Evolutionary conservation across 2,329 filamentous ascomycete species (phyloP).

Genomic region (Epichloe hybrida): DNA sequence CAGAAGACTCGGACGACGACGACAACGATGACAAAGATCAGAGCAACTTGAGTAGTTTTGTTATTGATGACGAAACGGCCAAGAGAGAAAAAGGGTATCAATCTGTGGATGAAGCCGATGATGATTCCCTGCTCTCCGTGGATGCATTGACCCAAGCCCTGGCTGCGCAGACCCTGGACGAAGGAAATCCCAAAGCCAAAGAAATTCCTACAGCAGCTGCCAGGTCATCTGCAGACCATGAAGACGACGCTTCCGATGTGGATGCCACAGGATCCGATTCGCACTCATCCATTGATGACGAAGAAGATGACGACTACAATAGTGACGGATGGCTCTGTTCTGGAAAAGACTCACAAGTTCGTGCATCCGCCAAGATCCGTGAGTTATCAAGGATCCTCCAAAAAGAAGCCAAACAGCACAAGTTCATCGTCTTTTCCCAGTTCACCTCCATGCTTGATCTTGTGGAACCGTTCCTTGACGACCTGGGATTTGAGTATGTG

Average conservation of each 20-base stretch:
- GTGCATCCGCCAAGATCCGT: slow-evolving; percentile 80
- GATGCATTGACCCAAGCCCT: slow-evolving; percentile 24
- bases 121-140: slow-evolving; percentile 22
- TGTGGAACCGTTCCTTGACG: slow-evolving; percentile 76
- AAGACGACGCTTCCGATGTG: slow-evolving; percentile 13
- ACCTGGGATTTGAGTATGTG: slow-evolving; percentile 62
- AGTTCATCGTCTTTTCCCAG: slow-evolving; percentile 97
- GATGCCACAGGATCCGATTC: slow-evolving; percentile 29
- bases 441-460: slow-evolving; percentile 98
- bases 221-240: slow-evolving; percentile 21
- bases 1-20: slow-evolving; percentile 50
- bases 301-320: slow-evolving; percentile 19
- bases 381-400: slow-evolving; percentile 70
- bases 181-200: slow-evolving; percentile 7
- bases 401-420: slow-evolving; percentile 67
- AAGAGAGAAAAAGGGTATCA: slow-evolving; percentile 19
- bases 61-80: slow-evolving; percentile 36
- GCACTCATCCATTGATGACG: slow-evolving; percentile 12
- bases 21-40: slow-evolving; percentile 25
- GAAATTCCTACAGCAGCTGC: slow-evolving; percentile 6
- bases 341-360: slow-evolving; percentile 25
- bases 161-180: slow-evolving; percentile 23
- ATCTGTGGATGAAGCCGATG: slow-evolving; percentile 13
- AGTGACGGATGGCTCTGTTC: slow-evolving; percentile 18
- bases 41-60: slow-evolving; percentile 41